Evolutionary conservation across 805 yeast species (phyloP).

Genomic region (Soucietia sequanensis): DNA sequence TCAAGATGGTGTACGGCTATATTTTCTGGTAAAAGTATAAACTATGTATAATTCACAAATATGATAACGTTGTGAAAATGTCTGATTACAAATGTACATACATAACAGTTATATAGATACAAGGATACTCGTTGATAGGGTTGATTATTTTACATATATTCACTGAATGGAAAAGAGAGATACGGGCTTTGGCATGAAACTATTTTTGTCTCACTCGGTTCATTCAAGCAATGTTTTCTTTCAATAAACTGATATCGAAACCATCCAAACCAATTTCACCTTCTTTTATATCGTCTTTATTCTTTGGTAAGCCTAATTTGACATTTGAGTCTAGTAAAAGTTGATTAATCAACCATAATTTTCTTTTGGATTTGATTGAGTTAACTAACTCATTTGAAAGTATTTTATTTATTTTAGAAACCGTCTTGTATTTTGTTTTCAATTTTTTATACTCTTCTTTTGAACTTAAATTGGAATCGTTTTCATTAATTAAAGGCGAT

Average conservation of each 20-base stretch:
- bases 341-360: constrained; percentile 43
- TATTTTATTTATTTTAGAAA: constrained; percentile 35
- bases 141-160: no score
- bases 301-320: constrained; percentile 32
- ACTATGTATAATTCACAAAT: no score
- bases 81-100: no score
- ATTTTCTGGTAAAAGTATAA: no score
- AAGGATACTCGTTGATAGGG: no score
- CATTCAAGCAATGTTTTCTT: not conserved
- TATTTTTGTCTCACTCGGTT: no score
- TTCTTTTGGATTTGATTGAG: constrained; percentile 29
- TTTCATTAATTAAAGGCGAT: constrained; percentile 9
- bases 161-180: no score
- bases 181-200: no score
- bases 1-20: no score
- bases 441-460: constrained; percentile 25
- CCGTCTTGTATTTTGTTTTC: constrained; percentile 33
- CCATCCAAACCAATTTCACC: constrained; percentile 10
- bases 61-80: no score
- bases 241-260: not conserved
- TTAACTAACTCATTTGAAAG: constrained; percentile 27
- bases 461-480: constrained; percentile 15
- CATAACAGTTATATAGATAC: no score
- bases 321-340: constrained; percentile 43
- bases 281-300: constrained; percentile 3